These are phyloP conservation scores for Aureobasidium sp. DNA, from an alignment of 2,329 filamentous ascomycete species.

Conservation along the genomic window DNA sequence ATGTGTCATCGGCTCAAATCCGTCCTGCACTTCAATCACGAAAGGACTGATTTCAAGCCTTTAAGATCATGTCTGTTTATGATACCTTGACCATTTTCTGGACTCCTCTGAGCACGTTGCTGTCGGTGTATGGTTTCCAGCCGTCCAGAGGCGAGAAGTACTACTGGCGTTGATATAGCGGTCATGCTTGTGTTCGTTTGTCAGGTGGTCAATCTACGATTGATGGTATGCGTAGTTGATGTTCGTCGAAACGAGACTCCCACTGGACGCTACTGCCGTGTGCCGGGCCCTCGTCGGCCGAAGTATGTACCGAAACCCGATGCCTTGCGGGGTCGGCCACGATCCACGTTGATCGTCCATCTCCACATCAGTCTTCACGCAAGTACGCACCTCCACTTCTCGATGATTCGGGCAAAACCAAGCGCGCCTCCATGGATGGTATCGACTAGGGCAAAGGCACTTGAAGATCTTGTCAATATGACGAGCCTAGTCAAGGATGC, in stretches of 20 bases:
- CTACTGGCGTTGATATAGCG: background rate
- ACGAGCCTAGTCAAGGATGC: background rate
- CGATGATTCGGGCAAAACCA: background rate
- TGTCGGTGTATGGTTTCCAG: too few relatives aligned
- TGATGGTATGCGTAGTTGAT: too few relatives aligned
- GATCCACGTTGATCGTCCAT: background rate
- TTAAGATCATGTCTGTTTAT: too few relatives aligned
- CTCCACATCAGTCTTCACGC: background rate
- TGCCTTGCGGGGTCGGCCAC: background rate
- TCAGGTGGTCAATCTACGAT: background rate
- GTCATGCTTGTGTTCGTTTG: background rate
- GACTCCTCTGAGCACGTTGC: too few relatives aligned
- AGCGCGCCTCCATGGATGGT: background rate
- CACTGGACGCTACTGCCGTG: background rate
- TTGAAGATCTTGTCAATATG: background rate
- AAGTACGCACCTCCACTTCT: background rate
- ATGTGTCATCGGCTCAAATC: background rate
- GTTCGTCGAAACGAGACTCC: background rate
- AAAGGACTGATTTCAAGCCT: too few relatives aligned
- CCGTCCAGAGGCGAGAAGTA: too few relatives aligned
- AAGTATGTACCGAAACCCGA: background rate
- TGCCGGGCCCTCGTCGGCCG: background rate
- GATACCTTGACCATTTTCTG: too few relatives aligned
- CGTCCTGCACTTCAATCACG: too few relatives aligned
- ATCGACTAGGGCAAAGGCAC: background rate